Conservation (phyloP, 495 filamentous ascomycete species). For the Talaromyces ruber region DNA sequence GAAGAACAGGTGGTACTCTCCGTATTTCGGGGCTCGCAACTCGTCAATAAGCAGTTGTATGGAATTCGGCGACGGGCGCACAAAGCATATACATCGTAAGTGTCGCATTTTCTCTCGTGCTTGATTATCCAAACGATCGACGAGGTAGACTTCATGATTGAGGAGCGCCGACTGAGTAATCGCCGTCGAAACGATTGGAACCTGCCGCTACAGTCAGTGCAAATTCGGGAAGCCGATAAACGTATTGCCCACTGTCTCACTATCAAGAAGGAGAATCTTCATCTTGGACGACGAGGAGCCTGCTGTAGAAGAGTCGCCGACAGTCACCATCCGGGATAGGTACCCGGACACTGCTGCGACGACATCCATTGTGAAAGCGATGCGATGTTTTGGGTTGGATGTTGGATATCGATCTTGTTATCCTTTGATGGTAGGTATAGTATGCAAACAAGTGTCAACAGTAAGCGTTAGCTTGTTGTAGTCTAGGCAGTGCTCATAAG, state of each 20-base stretch:
- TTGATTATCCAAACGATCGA: slow-evolving; percentile 86
- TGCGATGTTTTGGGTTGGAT: not conserved
- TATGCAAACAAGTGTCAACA: not conserved
- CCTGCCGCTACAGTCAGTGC: slow-evolving; percentile 32
- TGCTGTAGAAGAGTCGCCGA: slow-evolving; percentile 59
- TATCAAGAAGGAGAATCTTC: slow-evolving; percentile 95
- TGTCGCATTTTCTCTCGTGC: slow-evolving; percentile 97
- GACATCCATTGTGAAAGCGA: slow-evolving; percentile 65
- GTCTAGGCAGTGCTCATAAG: not conserved
- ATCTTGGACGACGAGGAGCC: slow-evolving; percentile 81
- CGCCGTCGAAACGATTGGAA: slow-evolving; percentile 86
- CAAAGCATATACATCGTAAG: slow-evolving; percentile 85
- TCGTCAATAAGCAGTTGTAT: slow-evolving; percentile 93
- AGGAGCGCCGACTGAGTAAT: slow-evolving; percentile 94
- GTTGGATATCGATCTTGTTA: not conserved
- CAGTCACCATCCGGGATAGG: slow-evolving; percentile 93
- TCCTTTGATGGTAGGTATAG: not conserved
- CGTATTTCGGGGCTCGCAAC: slow-evolving; percentile 91
- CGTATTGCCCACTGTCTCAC: slow-evolving; percentile 67
- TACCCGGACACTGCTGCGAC: slow-evolving; percentile 88
- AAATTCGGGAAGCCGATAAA: slow-evolving; percentile 5
- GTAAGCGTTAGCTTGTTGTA: not conserved
- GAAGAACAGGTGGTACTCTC: slow-evolving; percentile 95
- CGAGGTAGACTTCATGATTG: slow-evolving; percentile 95
- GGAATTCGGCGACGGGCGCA: slow-evolving; percentile 82